Conservation (phyloP, 2,329 filamentous ascomycete genomes). For the Aspergillus ibericus region DNA sequence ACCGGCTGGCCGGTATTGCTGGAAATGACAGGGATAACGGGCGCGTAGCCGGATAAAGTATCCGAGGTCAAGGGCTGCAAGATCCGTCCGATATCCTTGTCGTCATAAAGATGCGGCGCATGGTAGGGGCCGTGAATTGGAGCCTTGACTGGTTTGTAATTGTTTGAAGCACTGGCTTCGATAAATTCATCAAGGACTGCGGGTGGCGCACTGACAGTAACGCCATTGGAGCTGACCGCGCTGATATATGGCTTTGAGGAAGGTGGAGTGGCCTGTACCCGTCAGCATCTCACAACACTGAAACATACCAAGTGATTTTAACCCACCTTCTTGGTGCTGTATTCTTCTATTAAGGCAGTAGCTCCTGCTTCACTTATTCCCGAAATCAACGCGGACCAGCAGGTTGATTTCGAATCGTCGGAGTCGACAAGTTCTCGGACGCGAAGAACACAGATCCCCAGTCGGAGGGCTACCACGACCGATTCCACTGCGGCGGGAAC, state of each 20-base stretch:
- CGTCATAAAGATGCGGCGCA: slow-evolving; percentile 55
- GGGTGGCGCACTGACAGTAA: slow-evolving; percentile 62
- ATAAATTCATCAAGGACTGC: slow-evolving; percentile 54
- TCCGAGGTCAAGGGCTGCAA: slow-evolving; percentile 39
- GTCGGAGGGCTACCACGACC: slow-evolving; percentile 45
- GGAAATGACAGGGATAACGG: slow-evolving; percentile 39
- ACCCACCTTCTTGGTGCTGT: slow-evolving; percentile 28
- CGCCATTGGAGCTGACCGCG: slow-evolving; percentile 58
- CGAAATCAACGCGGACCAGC: slow-evolving; percentile 45
- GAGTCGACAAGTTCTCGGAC: slow-evolving; percentile 40
- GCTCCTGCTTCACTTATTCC: slow-evolving; percentile 37
- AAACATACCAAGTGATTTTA: too few species aligned
- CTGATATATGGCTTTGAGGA: slow-evolving; percentile 59
- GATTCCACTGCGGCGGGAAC: slow-evolving; percentile 44
- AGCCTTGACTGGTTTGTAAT: slow-evolving; percentile 53
- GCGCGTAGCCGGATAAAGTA: slow-evolving; percentile 27
- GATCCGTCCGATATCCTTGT: slow-evolving; percentile 54
- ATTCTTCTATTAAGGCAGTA: slow-evolving; percentile 23
- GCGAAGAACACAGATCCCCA: slow-evolving; percentile 43
- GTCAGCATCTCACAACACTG: slow-evolving; percentile 4
- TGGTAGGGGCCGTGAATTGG: slow-evolving; percentile 62
- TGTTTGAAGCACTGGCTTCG: slow-evolving; percentile 49
- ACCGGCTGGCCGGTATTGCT: slow-evolving; percentile 38
- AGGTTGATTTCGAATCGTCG: slow-evolving; percentile 28
- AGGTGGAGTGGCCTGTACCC: slow-evolving; percentile 44